A percentile compares a stretch with the other conserved stretches of the same genome.
phyloP scores from a whole-genome alignment of 441 rosid genomes.

The Hura crepitans region DNA sequence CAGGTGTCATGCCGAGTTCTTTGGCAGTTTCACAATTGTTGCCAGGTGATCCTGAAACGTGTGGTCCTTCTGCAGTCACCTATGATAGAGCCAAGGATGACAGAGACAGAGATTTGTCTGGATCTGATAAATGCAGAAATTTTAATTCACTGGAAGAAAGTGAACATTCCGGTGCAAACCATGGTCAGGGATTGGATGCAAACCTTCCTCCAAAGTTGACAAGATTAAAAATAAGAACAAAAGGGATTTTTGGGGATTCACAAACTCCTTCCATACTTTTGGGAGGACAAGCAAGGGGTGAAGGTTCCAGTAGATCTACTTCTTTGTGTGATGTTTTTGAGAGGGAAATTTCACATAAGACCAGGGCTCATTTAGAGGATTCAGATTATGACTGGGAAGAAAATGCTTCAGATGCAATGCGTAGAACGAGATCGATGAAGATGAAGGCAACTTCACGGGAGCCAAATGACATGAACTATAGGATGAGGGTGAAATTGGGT shows the following conservation, averaged over 20 bases:
- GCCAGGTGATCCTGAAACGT: constrained; percentile 20
- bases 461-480: constrained; percentile 30
- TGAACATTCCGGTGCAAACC: constrained; percentile 31
- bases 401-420: constrained; percentile 39
- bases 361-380: constrained; percentile 27
- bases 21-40: constrained; percentile 19
- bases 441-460: constrained; percentile 50
- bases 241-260: constrained; percentile 30
- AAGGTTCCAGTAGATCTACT: constrained; percentile 33
- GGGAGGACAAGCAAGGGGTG: constrained; percentile 24
- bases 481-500: constrained; percentile 35
- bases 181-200: constrained; percentile 38
- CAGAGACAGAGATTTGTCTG: constrained; percentile 21
- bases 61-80: constrained; percentile 25
- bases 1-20: constrained; percentile 27
- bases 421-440: constrained; percentile 68
- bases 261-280: constrained; percentile 32
- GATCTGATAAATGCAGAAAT: constrained; percentile 23
- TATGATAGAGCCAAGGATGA: constrained; percentile 16
- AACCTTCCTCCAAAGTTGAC: constrained; percentile 45
- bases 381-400: constrained; percentile 31
- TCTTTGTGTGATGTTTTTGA: constrained; percentile 20
- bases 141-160: constrained; percentile 19
- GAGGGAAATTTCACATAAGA: constrained; percentile 25
- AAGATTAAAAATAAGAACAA: constrained; percentile 55